Conservation (phyloP, 345 rosid genomes). For the Salix arbutifolia region DNA sequence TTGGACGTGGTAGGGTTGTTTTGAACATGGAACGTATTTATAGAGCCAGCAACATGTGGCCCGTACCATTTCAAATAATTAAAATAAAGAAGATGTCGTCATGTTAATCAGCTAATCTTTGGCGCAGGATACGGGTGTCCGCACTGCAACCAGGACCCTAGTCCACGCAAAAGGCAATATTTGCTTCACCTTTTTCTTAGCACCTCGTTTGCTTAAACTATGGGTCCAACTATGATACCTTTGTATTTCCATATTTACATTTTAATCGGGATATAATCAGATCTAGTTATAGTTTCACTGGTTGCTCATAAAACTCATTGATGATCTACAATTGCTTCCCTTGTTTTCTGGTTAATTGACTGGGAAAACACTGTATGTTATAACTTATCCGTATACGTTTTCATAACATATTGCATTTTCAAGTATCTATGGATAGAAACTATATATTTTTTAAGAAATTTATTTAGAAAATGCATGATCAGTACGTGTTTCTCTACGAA, state of each 20-base stretch:
- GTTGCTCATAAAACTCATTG: no score
- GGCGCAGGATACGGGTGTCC: constrained; percentile 51
- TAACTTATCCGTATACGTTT: no score
- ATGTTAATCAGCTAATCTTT: constrained; percentile 36
- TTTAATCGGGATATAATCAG: no score
- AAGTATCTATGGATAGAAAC: no score
- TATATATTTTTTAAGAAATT: no score
- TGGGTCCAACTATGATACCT: background rate
- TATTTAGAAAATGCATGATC: background rate
- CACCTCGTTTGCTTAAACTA: constrained; percentile 15
- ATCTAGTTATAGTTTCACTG: no score
- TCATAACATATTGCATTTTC: no score
- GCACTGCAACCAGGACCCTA: constrained; percentile 20
- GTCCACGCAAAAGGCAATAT: constrained; percentile 12
- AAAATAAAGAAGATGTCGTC: constrained; percentile 24
- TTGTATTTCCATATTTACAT: background rate
- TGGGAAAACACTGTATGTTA: no score
- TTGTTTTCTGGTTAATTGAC: no score
- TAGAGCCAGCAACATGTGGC: background rate
- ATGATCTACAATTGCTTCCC: background rate
- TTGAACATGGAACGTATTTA: background rate
- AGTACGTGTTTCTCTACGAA: no score
- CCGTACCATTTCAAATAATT: background rate
- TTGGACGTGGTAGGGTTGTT: constrained; percentile 3
- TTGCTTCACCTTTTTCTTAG: constrained; percentile 21